Evolutionary conservation across 83 land plant species (phyloP).

Genomic region (Diphasiastrum complanatum): DNA sequence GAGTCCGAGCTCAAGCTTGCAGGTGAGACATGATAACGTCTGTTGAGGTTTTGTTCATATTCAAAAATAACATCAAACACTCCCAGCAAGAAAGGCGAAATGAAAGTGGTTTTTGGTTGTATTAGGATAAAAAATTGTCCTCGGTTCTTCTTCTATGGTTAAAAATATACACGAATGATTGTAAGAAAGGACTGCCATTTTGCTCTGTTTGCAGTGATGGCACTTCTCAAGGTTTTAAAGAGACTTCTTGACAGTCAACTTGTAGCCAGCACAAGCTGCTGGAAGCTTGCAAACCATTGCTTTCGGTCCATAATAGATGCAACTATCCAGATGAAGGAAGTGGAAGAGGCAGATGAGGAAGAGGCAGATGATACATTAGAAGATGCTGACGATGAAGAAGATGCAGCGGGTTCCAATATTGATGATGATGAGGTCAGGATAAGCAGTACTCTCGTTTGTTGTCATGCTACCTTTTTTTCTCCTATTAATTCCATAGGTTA

Average conservation of each 20-base stretch:
- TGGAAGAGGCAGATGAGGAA: conserved; percentile 43
- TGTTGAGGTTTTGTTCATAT: too few species aligned
- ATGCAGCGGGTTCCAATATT: conserved; percentile 28
- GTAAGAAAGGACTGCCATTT: too few species aligned
- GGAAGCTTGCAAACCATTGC: conserved; percentile 28
- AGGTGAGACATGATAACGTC: conserved; percentile 38
- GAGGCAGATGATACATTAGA: conserved; percentile 35
- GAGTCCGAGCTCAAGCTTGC: conserved; percentile 59
- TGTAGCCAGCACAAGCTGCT: neutral
- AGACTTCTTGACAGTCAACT: conserved; percentile 20
- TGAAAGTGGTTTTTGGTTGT: conserved; percentile 2
- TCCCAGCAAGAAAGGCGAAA: neutral
- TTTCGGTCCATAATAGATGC: conserved; percentile 50
- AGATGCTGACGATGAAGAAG: conserved; percentile 23
- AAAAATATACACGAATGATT: neutral
- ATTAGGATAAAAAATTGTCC: neutral
- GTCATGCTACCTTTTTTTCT: too few species aligned
- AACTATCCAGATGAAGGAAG: conserved; percentile 46
- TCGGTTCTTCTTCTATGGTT: neutral
- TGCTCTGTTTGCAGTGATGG: conserved; percentile 35
- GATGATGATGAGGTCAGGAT: conserved; percentile 42
- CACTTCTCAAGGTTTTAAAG: conserved; percentile 47
- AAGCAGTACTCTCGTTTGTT: too few species aligned
- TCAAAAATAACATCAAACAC: neutral
- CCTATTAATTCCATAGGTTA: too few species aligned